Conservation (phyloP, 495 filamentous ascomycete species). For the Daldinia loculata region DNA sequence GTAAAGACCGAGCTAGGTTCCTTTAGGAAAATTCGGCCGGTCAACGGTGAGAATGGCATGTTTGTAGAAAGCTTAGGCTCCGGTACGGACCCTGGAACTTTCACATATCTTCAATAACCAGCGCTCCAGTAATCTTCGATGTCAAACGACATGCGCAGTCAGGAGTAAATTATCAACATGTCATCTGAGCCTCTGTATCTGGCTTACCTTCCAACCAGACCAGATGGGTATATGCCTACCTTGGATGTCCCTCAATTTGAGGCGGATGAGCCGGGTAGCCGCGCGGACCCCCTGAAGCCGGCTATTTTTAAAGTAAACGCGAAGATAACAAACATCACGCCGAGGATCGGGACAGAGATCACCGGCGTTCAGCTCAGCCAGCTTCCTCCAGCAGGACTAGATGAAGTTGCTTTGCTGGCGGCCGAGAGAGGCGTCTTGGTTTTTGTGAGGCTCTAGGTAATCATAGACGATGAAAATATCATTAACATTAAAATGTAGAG, state of each 20-base stretch:
- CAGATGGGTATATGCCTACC: slow-evolving; percentile 20
- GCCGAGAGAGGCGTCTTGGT: not conserved
- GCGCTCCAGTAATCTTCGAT: not conserved
- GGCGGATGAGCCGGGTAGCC: slow-evolving; percentile 25
- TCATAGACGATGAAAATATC: not conserved
- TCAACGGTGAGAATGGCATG: not conserved
- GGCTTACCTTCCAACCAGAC: slow-evolving; percentile 19
- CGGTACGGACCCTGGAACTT: not conserved
- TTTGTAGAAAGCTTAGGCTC: not conserved
- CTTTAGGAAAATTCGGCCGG: not conserved
- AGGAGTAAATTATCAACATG: not conserved
- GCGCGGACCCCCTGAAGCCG: slow-evolving; percentile 34
- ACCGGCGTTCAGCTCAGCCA: not conserved
- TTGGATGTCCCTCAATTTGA: slow-evolving; percentile 24
- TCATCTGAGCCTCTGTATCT: slow-evolving; percentile 12
- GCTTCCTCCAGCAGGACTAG: not conserved
- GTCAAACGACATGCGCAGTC: not conserved
- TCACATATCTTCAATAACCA: not conserved
- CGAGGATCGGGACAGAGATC: not conserved
- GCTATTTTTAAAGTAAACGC: slow-evolving; percentile 9
- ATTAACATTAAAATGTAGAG: not conserved
- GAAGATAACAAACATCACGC: not conserved
- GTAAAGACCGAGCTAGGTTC: not conserved
- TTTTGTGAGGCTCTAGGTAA: not conserved
- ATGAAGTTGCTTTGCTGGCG: not conserved